These are phyloP conservation scores for Myriosclerotinia curreyana DNA, from an alignment of 2,329 filamentous ascomycete species.

Conservation along the genomic window DNA sequence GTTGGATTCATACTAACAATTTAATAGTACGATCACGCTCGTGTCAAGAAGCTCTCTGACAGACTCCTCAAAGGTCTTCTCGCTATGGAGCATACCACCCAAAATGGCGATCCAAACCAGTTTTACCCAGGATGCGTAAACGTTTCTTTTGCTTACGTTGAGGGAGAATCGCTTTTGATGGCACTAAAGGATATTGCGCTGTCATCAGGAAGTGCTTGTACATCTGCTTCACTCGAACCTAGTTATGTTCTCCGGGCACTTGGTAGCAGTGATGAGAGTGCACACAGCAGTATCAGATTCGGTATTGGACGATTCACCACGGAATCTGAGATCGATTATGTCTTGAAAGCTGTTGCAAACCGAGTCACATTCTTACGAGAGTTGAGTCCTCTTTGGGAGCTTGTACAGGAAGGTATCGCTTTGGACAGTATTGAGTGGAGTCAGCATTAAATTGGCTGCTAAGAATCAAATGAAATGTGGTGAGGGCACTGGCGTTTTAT, in stretches of 20 bases:
- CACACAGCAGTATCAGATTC: constrained; percentile 96
- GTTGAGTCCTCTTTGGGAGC: constrained; percentile 92
- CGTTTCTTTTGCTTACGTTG: constrained; percentile 96
- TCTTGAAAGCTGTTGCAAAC: constrained; percentile 87
- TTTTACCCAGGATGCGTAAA: constrained; percentile 98
- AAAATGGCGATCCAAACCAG: constrained; percentile 78
- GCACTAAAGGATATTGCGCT: constrained; percentile 96
- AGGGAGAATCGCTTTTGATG: constrained; percentile 97
- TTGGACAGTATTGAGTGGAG: constrained; percentile 97
- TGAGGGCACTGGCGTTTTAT: constrained; percentile 16
- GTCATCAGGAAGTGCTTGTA: constrained; percentile 95
- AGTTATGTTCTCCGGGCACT: constrained; percentile 93
- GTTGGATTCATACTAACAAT: constrained; percentile 36
- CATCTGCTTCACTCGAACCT: constrained; percentile 91
- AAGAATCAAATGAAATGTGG: constrained; percentile 10
- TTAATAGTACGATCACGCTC: constrained; percentile 81
- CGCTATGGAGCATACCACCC: constrained; percentile 82
- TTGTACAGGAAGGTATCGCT: constrained; percentile 95
- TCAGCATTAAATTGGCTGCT: constrained; percentile 64
- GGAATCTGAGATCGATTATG: constrained; percentile 93
- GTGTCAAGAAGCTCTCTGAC: constrained; percentile 79
- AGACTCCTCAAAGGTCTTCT: constrained; percentile 79
- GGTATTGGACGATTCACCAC: constrained; percentile 97
- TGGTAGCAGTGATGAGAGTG: constrained; percentile 94
- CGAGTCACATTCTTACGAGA: constrained; percentile 91